phyloP scores from a whole-genome alignment of 2,329 filamentous ascomycete genomes.

The Fusarium papillatum region DNA sequence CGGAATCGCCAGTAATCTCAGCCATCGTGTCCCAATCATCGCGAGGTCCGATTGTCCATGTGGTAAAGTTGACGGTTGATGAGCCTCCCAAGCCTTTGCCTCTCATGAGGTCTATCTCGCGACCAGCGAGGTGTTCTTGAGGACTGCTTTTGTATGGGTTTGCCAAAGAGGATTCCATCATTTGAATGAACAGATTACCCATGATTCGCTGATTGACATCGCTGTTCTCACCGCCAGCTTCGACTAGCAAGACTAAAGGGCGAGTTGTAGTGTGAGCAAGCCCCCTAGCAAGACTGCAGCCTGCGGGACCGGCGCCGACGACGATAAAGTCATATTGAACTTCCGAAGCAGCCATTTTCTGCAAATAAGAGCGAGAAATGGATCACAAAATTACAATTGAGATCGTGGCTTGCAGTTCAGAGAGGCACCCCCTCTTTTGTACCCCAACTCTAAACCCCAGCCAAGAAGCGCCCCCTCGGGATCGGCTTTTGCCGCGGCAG shows the following conservation, averaged over 20 bases:
- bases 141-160: slow-evolving; percentile 29
- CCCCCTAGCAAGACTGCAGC: slow-evolving; percentile 24
- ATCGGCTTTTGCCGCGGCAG: background rate
- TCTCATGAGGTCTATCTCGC: slow-evolving; percentile 26
- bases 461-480: background rate
- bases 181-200: slow-evolving; percentile 29
- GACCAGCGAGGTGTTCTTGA: slow-evolving; percentile 20
- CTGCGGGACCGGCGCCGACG: slow-evolving; percentile 31
- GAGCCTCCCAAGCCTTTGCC: slow-evolving; percentile 31
- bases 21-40: slow-evolving; percentile 32
- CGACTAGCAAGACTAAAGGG: slow-evolving; percentile 22
- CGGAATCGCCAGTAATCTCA: slow-evolving; percentile 19
- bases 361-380: background rate
- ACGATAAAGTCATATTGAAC: slow-evolving; percentile 31
- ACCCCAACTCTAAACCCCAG: background rate
- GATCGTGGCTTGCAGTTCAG: background rate
- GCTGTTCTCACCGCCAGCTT: slow-evolving; percentile 28
- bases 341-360: background rate
- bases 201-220: slow-evolving; percentile 25
- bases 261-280: slow-evolving; percentile 19
- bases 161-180: slow-evolving; percentile 20
- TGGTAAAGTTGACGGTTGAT: slow-evolving; percentile 30
- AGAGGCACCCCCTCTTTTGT: background rate
- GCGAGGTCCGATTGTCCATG: slow-evolving; percentile 27
- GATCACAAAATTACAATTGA: background rate